A percentile compares a stretch with the other conserved stretches of the same genome.
Conservation (phyloP, 371 early-diverging fungal species). For the Lichtheimia ornata region DNA sequence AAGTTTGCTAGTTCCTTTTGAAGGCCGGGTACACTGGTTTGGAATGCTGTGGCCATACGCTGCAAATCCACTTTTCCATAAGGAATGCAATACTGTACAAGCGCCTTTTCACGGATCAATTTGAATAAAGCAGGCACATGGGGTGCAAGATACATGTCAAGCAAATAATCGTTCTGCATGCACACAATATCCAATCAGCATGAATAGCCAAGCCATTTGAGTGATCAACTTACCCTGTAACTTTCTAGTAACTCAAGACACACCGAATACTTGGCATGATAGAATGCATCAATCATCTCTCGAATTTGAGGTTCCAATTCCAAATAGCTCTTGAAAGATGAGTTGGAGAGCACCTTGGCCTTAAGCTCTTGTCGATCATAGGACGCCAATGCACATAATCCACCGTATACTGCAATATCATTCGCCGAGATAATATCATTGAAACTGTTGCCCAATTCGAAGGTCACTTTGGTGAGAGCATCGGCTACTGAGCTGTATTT, state of each 20-base stretch:
- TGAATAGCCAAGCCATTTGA: not conserved
- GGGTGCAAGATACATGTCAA: conserved; percentile 75
- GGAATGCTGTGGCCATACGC: conserved; percentile 78
- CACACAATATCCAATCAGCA: not conserved
- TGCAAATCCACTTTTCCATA: conserved; percentile 78
- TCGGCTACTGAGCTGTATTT: conserved; percentile 66
- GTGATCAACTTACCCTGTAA: conserved; percentile 51
- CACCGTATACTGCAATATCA: conserved; percentile 85
- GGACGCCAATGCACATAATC: conserved; percentile 79
- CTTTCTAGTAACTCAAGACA: conserved; percentile 71
- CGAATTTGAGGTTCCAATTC: conserved; percentile 82
- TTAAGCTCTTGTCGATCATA: conserved; percentile 75
- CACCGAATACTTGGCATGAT: conserved; percentile 71
- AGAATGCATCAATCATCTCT: conserved; percentile 70
- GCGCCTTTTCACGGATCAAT: conserved; percentile 74
- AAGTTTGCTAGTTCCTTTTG: conserved; percentile 71
- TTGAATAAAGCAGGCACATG: conserved; percentile 68
- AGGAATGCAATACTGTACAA: conserved; percentile 83
- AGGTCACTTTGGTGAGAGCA: conserved; percentile 64
- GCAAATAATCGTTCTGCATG: conserved; percentile 59
- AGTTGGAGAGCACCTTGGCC: conserved; percentile 67
- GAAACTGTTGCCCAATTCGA: conserved; percentile 51
- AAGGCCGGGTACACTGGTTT: conserved; percentile 55
- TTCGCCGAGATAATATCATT: conserved; percentile 71
- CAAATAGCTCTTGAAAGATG: conserved; percentile 74